Conservation (phyloP, 2,329 filamentous ascomycete genomes). For the Colletotrichum abscissum region DNA sequence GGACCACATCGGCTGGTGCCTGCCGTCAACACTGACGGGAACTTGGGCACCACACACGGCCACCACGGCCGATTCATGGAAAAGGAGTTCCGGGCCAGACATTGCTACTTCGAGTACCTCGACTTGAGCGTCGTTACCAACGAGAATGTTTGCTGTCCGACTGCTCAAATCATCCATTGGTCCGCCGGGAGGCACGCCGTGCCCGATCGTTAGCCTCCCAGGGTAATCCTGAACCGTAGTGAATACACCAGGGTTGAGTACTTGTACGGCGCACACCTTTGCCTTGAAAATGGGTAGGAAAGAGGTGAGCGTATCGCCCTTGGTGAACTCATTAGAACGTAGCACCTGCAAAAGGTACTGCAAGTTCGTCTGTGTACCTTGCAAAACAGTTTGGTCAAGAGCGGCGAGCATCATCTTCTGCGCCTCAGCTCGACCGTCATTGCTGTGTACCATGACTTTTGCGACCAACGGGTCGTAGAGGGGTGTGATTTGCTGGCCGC, state of each 20-base stretch:
- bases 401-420: slow-evolving; percentile 54
- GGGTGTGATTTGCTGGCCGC: slow-evolving; percentile 66
- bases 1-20: not conserved
- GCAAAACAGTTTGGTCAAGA: not conserved
- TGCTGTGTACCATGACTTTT: slow-evolving; percentile 67
- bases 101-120: slow-evolving; percentile 61
- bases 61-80: not conserved
- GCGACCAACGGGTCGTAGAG: slow-evolving; percentile 69
- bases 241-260: not conserved
- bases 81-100: slow-evolving; percentile 4
- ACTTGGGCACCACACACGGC: slow-evolving; percentile 5
- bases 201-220: slow-evolving; percentile 65
- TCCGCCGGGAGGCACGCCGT: slow-evolving; percentile 68
- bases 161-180: slow-evolving; percentile 72
- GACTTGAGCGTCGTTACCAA: slow-evolving; percentile 62
- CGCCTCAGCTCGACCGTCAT: slow-evolving; percentile 54
- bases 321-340: not conserved
- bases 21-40: not conserved
- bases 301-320: slow-evolving; percentile 1
- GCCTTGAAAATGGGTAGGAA: not conserved
- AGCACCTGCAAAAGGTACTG: not conserved
- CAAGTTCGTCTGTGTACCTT: slow-evolving; percentile 9
- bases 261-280: not conserved
- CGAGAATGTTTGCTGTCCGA: slow-evolving; percentile 68
- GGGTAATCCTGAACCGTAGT: slow-evolving; percentile 66